These are phyloP conservation scores for Fusarium albosuccineum DNA, from an alignment of 2,329 filamentous ascomycete species.

Conservation along the genomic window DNA sequence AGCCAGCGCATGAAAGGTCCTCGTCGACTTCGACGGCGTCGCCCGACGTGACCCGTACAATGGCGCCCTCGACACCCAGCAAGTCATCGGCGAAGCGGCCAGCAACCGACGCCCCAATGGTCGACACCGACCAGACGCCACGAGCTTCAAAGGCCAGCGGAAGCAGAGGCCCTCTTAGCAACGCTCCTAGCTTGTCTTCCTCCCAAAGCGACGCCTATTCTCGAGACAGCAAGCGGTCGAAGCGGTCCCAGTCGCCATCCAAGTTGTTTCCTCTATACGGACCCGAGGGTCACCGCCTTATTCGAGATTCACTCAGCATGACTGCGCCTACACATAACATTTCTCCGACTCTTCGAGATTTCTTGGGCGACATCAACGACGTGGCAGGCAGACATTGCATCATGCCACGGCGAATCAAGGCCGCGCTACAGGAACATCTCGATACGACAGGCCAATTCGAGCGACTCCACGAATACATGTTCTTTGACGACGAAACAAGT, in stretches of 20 bases:
- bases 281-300: not conserved
- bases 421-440: not conserved
- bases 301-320: constrained; percentile 1
- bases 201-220: constrained; percentile 3
- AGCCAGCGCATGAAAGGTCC: not conserved
- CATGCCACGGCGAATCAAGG: constrained; percentile 1
- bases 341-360: not conserved
- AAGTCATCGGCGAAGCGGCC: not conserved
- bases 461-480: constrained; percentile 3
- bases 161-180: not conserved
- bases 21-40: not conserved
- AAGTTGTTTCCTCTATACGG: constrained; percentile 10
- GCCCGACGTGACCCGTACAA: not conserved
- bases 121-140: constrained; percentile 1
- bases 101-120: not conserved
- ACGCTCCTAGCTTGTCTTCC: not conserved
- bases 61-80: not conserved
- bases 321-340: not conserved
- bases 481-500: not conserved
- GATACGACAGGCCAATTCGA: not conserved
- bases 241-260: constrained; percentile 8
- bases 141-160: not conserved
- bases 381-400: constrained; percentile 2
- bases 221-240: constrained; percentile 3
- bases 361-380: constrained; percentile 1